Base-by-base conservation (phyloP, 2,329 filamentous ascomycete genomes). In the Graphilbum fragrans region DNA sequence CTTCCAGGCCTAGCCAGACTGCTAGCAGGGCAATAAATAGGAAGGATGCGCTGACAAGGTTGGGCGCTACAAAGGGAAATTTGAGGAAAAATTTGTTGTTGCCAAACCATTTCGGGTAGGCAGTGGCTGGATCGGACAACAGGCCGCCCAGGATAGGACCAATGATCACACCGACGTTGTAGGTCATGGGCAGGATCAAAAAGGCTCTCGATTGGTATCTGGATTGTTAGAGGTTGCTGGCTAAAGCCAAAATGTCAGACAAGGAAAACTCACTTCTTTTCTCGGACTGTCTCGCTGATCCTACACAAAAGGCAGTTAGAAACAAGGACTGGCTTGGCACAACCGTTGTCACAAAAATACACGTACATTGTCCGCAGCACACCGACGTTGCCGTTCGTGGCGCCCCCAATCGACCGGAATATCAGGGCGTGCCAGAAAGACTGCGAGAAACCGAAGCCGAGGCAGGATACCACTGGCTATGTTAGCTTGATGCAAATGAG, bases 371-470 rank as follows among this genome's bases (percentile, higher is more conserved):
- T 86, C 49, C 81, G 66, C 69, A 86, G 73, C 0, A 86, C 80
- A 0, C 82, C 81, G 8, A 83, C 69, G 49, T 86, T 86, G 5
- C 82, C 82, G 53, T 86, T 86, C 41, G 84, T 64, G 16, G 72
- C 67, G 0, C 82, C 82, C 2, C 79, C 80, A 2, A 85, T 47
- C 7, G 66, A 72, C 16, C 82, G 62, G 56, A 82, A 86, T 20
- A 77, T 58, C 7, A 82, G 64, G 0, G 80, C 81, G 42, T 64
- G 59, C 38, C 60, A 61, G 52, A 85, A 86, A 5, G 66, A 73
- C 23, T 65, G 70, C 3, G 77, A 77, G 53, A 86, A 84, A 0
- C 80, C 82, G 51, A 86, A 83, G 0, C 82, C 82, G 20, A 86
- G 49, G 45, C 71, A 74, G 2, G 78, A 80, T 5, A 82, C 55